Conservation (phyloP, 331 rosid species). For the Spiraea crenata region DNA sequence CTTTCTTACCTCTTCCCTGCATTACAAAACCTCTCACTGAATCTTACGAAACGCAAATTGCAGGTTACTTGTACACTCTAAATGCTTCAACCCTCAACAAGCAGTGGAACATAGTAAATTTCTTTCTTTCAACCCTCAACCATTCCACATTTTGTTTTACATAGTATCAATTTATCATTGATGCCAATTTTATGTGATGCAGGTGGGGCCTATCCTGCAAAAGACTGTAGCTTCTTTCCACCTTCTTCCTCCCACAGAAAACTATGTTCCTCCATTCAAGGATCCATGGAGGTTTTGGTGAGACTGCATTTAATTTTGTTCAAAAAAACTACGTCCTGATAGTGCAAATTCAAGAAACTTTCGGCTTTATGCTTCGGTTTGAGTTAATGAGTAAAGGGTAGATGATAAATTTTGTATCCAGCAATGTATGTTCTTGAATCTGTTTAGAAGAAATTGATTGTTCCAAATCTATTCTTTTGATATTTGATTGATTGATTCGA, state of each 20-base stretch:
- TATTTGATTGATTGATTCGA: neutral
- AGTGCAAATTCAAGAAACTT: neutral
- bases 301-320: conserved; percentile 19
- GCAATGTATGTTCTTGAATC: no score
- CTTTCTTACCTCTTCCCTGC: neutral
- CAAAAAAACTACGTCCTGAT: neutral
- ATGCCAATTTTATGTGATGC: conserved; percentile 29
- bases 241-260: conserved; percentile 71
- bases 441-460: no score
- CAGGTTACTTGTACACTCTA: conserved; percentile 83
- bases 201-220: conserved; percentile 80
- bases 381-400: neutral
- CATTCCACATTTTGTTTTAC: no score
- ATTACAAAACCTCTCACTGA: neutral
- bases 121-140: conserved; percentile 21
- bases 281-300: conserved; percentile 99
- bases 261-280: conserved; percentile 92
- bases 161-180: neutral
- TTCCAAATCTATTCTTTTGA: no score
- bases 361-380: neutral
- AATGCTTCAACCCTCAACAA: conserved; percentile 89
- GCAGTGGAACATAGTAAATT: conserved; percentile 42
- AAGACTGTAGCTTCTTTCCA: conserved; percentile 75
- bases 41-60: conserved; percentile 19
- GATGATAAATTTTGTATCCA: neutral